Conservation (phyloP, 2,329 filamentous ascomycete genomes). For the Colletotrichum liriopes region DNA sequence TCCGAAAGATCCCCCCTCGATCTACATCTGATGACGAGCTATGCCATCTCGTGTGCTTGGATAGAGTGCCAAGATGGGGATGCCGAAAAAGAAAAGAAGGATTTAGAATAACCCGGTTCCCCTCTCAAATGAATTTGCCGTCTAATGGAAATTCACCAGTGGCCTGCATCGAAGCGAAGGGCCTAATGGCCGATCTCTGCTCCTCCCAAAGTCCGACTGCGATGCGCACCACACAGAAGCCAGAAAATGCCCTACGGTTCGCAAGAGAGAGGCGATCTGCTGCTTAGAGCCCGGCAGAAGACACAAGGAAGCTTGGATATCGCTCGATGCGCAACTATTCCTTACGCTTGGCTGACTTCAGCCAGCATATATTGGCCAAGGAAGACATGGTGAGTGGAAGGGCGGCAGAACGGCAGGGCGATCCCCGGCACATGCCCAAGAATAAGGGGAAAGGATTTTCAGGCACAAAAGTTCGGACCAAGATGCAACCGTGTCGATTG, state of each 20-base stretch:
- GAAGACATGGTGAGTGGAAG: background rate
- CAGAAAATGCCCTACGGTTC: background rate
- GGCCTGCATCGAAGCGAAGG: background rate
- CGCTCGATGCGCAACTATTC: background rate
- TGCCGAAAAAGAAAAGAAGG: background rate
- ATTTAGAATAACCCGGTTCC: too few relatives aligned
- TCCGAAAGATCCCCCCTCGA: too few relatives aligned
- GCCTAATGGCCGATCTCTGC: background rate
- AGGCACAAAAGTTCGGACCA: constrained; percentile 14
- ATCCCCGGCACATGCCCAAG: background rate
- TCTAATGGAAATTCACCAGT: too few relatives aligned
- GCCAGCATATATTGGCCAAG: background rate
- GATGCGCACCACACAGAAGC: background rate
- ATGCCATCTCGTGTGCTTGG: too few relatives aligned
- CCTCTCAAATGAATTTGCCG: background rate
- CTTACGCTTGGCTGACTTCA: background rate
- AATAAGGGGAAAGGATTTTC: constrained; percentile 29
- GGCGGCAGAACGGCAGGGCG: background rate
- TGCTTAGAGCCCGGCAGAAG: too few relatives aligned
- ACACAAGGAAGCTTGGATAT: background rate
- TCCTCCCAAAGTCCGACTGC: background rate
- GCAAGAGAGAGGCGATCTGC: background rate
- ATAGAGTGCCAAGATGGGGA: background rate
- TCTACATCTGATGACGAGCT: too few relatives aligned
- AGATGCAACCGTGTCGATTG: background rate